phyloP scores from a whole-genome alignment of 257 asterid species.

The Ehretia macrophylla region DNA sequence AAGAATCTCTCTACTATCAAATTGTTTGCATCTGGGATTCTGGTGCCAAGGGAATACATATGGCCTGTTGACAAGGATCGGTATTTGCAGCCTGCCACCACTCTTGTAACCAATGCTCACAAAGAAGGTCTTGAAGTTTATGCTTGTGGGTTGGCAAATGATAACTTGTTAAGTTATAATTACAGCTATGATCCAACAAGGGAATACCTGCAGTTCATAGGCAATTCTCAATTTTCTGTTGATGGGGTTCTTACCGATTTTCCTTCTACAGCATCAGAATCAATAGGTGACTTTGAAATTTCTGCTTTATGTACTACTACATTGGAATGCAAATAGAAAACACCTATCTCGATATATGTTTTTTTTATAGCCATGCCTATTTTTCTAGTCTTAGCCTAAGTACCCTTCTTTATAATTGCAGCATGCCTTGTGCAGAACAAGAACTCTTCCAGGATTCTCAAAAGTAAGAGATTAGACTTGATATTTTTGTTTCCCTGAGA shows the following conservation, averaged over 20 bases:
- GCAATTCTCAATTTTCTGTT: conserved; percentile 64
- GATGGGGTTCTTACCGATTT: conserved; percentile 83
- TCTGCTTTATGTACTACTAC: not conserved
- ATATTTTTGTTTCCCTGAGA: not conserved
- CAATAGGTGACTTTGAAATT: conserved; percentile 49
- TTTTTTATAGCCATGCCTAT: not conserved
- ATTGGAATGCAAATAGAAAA: not conserved
- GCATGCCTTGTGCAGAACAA: conserved; percentile 58
- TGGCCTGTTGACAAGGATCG: conserved; percentile 57
- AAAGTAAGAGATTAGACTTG: conserved; percentile 35
- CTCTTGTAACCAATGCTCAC: conserved; percentile 74
- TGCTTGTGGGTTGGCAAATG: conserved; percentile 81
- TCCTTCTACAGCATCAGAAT: conserved; percentile 79
- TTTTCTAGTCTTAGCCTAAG: conserved; percentile 2
- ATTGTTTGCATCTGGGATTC: conserved; percentile 67
- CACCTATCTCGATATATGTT: not conserved
- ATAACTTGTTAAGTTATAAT: conserved; percentile 57
- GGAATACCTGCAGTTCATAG: conserved; percentile 66
- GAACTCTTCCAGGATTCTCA: conserved; percentile 44
- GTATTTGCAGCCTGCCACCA: conserved; percentile 55
- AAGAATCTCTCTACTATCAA: conserved; percentile 52
- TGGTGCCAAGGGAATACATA: conserved; percentile 76
- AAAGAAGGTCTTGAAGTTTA: conserved; percentile 62
- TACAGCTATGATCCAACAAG: conserved; percentile 78
- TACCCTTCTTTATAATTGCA: conserved; percentile 26